Conservation (phyloP, 208 protist species). For the Leishmania martiniquensis region DNA sequence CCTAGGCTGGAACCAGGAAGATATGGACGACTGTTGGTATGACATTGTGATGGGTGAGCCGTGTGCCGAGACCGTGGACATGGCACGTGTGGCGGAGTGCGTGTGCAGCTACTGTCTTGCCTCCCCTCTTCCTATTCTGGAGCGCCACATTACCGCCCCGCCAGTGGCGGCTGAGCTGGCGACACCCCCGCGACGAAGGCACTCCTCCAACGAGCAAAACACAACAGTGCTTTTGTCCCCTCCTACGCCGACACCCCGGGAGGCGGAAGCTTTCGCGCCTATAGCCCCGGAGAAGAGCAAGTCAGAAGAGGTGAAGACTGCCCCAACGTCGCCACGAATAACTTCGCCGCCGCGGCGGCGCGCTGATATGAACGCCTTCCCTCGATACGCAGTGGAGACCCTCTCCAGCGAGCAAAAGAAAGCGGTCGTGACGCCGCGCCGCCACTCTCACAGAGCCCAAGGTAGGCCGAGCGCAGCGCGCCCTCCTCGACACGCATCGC, state of each 20-base stretch:
- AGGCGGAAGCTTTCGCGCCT: not conserved
- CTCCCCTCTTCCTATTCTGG: slow-evolving; percentile 18
- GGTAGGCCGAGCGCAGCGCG: no score
- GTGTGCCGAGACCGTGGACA: slow-evolving; percentile 36
- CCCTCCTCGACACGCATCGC: not conserved
- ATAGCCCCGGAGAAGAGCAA: not conserved
- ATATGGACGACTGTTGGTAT: slow-evolving; percentile 85
- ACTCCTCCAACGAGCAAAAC: not conserved
- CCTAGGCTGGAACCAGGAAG: slow-evolving; percentile 60
- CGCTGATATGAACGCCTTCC: not conserved
- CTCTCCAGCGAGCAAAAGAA: slow-evolving; percentile 28
- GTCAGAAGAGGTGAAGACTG: not conserved
- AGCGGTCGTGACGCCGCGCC: not conserved
- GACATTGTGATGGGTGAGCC: slow-evolving; percentile 66
- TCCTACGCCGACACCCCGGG: not conserved
- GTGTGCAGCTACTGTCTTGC: slow-evolving; percentile 51
- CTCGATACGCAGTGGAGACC: slow-evolving; percentile 31
- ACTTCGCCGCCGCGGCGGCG: not conserved
- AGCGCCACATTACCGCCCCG: not conserved
- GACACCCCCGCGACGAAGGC: not conserved
- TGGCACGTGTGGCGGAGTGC: slow-evolving; percentile 50
- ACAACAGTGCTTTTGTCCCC: slow-evolving; percentile 14
- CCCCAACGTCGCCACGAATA: not conserved
- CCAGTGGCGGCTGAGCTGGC: not conserved
- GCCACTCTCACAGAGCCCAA: not conserved